These are phyloP conservation scores for Eutrema salsugineum DNA, from an alignment of 441 rosid genomes.

Conservation along the genomic window DNA sequence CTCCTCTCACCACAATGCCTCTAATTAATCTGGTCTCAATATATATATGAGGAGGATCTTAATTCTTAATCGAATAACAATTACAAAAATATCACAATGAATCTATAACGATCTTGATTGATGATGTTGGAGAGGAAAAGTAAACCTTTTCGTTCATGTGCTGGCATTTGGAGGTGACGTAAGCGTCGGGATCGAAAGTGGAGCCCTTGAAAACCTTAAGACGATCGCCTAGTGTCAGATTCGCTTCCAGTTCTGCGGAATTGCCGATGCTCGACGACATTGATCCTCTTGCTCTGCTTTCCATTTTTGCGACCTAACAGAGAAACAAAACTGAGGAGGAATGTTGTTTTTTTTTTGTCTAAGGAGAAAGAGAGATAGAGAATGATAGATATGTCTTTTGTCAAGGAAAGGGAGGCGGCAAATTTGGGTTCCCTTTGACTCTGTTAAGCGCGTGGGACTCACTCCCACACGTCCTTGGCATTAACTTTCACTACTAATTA, in stretches of 20 bases:
- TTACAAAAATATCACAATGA: too few relatives aligned
- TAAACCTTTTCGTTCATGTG: slow-evolving; percentile 75
- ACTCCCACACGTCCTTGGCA: slow-evolving; percentile 11
- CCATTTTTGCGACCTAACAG: background rate
- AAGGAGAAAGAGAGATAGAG: too few relatives aligned
- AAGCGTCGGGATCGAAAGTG: slow-evolving; percentile 55
- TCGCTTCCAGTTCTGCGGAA: slow-evolving; percentile 53
- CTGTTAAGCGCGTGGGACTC: background rate
- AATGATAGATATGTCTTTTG: background rate
- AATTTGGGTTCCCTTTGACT: background rate
- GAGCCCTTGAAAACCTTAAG: slow-evolving; percentile 70
- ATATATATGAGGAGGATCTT: too few relatives aligned
- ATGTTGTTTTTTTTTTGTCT: too few relatives aligned
- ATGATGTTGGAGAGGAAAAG: background rate
- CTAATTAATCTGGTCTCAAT: too few relatives aligned
- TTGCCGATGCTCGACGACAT: slow-evolving; percentile 51
- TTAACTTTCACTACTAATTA: too few relatives aligned
- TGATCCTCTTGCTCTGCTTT: slow-evolving; percentile 24
- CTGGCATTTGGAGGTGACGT: slow-evolving; percentile 63
- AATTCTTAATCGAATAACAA: too few relatives aligned
- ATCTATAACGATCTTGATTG: too few relatives aligned
- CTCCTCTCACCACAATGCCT: too few relatives aligned
- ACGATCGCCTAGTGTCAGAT: slow-evolving; percentile 60
- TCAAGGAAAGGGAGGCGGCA: slow-evolving; percentile 23
- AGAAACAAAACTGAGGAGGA: too few relatives aligned